phyloP scores from a whole-genome alignment of 2,329 filamentous ascomycete species.

The Herpotrichia juniperi region DNA sequence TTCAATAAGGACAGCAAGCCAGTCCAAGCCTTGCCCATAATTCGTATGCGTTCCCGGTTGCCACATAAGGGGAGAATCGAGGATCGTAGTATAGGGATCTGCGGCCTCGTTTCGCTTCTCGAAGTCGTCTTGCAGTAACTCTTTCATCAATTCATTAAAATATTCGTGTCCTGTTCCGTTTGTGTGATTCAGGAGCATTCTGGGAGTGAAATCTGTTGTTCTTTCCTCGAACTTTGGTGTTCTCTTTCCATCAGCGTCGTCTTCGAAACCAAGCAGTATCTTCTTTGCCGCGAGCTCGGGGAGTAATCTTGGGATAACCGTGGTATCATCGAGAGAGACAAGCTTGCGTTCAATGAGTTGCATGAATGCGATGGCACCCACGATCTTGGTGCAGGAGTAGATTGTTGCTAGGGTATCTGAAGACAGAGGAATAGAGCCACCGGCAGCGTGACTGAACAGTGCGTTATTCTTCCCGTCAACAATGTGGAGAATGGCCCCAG shows the following conservation, averaged over 20 bases:
- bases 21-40: slow-evolving; percentile 59
- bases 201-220: slow-evolving; percentile 22
- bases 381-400: slow-evolving; percentile 30
- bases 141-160: slow-evolving; percentile 46
- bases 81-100: slow-evolving; percentile 15
- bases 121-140: slow-evolving; percentile 21
- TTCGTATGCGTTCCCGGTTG: slow-evolving; percentile 57
- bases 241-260: slow-evolving; percentile 7
- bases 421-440: slow-evolving; percentile 10
- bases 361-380: slow-evolving; percentile 30
- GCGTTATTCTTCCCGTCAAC: slow-evolving; percentile 15
- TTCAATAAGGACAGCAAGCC: slow-evolving; percentile 56
- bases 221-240: slow-evolving; percentile 18
- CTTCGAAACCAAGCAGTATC: slow-evolving; percentile 20
- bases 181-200: slow-evolving; percentile 57
- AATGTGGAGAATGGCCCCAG: slow-evolving; percentile 26
- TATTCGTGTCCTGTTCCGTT: slow-evolving; percentile 53
- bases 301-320: slow-evolving; percentile 17
- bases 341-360: slow-evolving; percentile 27
- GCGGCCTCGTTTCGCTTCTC: slow-evolving; percentile 18
- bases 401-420: slow-evolving; percentile 19
- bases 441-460: slow-evolving; percentile 26
- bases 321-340: slow-evolving; percentile 22
- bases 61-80: slow-evolving; percentile 25
- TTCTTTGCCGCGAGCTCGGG: slow-evolving; percentile 29